Base-by-base conservation (phyloP, 495 filamentous ascomycete species). In the Podospora pseudoanserina region DNA sequence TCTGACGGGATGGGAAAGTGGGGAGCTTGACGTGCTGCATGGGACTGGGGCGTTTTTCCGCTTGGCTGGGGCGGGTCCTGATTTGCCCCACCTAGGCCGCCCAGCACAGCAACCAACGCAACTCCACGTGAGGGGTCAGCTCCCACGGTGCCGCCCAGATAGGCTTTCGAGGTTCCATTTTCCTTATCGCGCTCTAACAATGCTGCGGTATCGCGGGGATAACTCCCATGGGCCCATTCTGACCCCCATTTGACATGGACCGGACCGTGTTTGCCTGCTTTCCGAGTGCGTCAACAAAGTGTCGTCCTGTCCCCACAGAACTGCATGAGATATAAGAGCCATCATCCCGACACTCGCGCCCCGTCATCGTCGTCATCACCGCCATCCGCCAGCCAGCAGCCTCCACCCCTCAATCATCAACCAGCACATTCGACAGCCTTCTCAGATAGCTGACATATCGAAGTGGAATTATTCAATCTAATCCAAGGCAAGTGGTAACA, bases 141-240 rank as follows among this genome's bases (percentile, higher is more conserved):
- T 68, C 34, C 34, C 39, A 5, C 0, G 39, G 15, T 49, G 39
- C 39, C 39, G 39, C 39, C 39, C 39, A 49, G 23, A 23, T 23
- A 23, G 39, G 9, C 39, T 49, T 16, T 49, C 9, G 39, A 49
- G 5, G 39, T 49, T 49, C 39, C 39, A 32, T 32, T 49, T 9
- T 49, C 39, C 63, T 63, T 69, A 70, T 67, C 68, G 63, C 27
- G 59, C 68, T 65, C 67, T 75, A 75, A 73, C 71, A 73, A 49
- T 49, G 39, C 30, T 19, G 60, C 32, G 19, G 73, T 73, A 72
- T 66, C 67, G 65, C 55, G 53, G 27, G 62, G 19, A n/a, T 63
- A 66, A 44, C 28, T 39, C 9, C 55, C n/a, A 58, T 58, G 55
- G 55, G 55, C 13, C 55, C 55, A 58, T 58, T 58, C 39, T 58